These are phyloP conservation scores for Colletotrichum lini DNA, from an alignment of 2,329 filamentous ascomycete genomes.

Conservation along the genomic window DNA sequence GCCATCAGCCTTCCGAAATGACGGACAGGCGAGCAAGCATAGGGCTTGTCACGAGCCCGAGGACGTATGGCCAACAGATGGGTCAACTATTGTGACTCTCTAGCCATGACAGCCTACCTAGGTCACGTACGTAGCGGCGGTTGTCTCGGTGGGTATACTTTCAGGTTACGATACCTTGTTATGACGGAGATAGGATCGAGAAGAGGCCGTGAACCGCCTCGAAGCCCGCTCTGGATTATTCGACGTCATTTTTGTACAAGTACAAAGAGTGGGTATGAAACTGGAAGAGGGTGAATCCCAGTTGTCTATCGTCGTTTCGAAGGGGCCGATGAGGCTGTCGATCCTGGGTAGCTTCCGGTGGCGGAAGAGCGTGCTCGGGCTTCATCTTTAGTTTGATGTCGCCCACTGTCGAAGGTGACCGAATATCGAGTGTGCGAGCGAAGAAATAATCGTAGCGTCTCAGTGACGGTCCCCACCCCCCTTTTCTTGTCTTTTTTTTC, in stretches of 20 bases:
- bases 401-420: neutral
- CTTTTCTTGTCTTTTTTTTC: neutral
- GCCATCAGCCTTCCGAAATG: slow-evolving; percentile 29
- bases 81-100: neutral
- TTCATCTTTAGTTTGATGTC: slow-evolving; percentile 35
- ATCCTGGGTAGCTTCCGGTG: slow-evolving; percentile 12
- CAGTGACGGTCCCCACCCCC: slow-evolving; percentile 10
- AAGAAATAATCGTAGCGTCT: slow-evolving; percentile 23
- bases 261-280: slow-evolving; percentile 34
- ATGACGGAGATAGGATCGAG: slow-evolving; percentile 7
- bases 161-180: neutral
- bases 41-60: neutral
- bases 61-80: neutral
- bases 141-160: neutral
- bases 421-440: slow-evolving; percentile 13
- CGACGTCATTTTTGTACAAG: neutral
- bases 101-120: neutral
- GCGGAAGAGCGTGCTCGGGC: slow-evolving; percentile 10
- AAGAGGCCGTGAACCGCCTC: neutral
- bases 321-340: neutral
- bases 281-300: slow-evolving; percentile 26
- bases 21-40: slow-evolving; percentile 31
- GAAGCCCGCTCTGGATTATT: neutral
- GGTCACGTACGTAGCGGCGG: neutral
- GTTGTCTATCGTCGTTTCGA: slow-evolving; percentile 7